Base-by-base conservation (phyloP, 345 rosid genomes). In the Gossypium rotundifolium region DNA sequence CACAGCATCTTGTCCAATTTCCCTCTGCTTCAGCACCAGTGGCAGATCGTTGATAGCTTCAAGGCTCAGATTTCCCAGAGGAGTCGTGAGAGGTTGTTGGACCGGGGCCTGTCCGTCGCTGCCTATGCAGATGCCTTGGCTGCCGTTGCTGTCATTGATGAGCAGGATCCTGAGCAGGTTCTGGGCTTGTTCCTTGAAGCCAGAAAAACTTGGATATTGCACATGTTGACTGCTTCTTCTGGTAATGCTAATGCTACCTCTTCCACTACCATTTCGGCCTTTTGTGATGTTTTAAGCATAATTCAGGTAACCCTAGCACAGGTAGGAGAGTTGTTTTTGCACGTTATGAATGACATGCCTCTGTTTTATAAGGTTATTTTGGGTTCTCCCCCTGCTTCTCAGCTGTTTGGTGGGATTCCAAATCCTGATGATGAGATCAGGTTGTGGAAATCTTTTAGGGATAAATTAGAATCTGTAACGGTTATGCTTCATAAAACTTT, bases 31-130 rank as follows among this genome's bases (percentile, higher is more conserved):
- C 97, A 93, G 79, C 98, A 95, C 75, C 99, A 95, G 80, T 95
- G 96, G 91, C 97, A 90, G 91, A 93, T 93, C 59, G 98, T 93
- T 38, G 99, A 93, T 90, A 83, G 96, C 81, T 95, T 95, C 68
- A 93, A 93, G 81, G 81, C 83, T 57, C 99, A 95, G 92, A 93
- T 95, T 79, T 91, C 99, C 6, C 97, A 91, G 87, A 87, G 96
- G 77, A 86, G 96, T 52, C 96, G 84, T 20, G 99, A 95, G 77
- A 80, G 98, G 80, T 81, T 95, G 79, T 70, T 91, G 65, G 98
- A 91, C 85, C 83, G 84, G 1, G 96, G 86, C 16, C 83, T 90
- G 18, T 82, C 71, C 40, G 18, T 95, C 3, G 89, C 79, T 9
- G 90, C 86, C 55, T 95, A 91, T 54, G 97, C 92, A 0, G 97